phyloP scores from a whole-genome alignment of 805 yeast genomes.

The Candida berthetii region DNA sequence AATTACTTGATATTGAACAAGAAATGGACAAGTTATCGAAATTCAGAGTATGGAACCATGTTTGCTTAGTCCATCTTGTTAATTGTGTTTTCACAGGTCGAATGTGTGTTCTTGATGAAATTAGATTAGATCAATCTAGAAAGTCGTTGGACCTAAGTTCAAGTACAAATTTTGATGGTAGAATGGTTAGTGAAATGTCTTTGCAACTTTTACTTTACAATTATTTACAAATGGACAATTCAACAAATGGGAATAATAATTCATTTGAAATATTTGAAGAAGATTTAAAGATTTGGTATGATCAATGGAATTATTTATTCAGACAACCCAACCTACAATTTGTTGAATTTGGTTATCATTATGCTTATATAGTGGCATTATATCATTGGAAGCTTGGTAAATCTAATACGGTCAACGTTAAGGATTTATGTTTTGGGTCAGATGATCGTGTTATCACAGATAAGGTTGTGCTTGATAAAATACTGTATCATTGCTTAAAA shows the following conservation, averaged over 20 bases:
- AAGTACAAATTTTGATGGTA: conserved; percentile 75
- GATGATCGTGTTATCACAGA: conserved; percentile 10
- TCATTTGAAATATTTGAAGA: conserved; percentile 31
- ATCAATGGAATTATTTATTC: conserved; percentile 64
- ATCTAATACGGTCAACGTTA: neutral
- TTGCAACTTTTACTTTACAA: conserved; percentile 53
- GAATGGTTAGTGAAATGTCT: conserved; percentile 73
- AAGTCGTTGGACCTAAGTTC: conserved; percentile 48
- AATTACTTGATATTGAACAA: conserved; percentile 23
- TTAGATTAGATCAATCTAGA: conserved; percentile 51
- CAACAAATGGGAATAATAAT: conserved; percentile 3
- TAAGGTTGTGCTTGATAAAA: conserved; percentile 15
- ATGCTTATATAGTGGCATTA: conserved; percentile 45
- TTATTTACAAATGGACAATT: conserved; percentile 35
- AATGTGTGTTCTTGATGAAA: conserved; percentile 54
- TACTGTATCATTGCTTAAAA: conserved; percentile 18
- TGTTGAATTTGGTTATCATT: conserved; percentile 65
- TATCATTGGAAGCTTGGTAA: conserved; percentile 28
- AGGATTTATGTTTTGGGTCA: neutral
- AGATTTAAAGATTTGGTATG: conserved; percentile 55
- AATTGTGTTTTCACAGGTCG: conserved; percentile 63
- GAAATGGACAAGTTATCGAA: conserved; percentile 49
- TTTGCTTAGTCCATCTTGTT: conserved; percentile 61
- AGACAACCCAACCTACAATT: conserved; percentile 70
- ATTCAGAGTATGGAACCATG: conserved; percentile 66